These are phyloP conservation scores for Termitomyces heimii DNA, from an alignment of 768 basidiomycete species.

Conservation along the genomic window DNA sequence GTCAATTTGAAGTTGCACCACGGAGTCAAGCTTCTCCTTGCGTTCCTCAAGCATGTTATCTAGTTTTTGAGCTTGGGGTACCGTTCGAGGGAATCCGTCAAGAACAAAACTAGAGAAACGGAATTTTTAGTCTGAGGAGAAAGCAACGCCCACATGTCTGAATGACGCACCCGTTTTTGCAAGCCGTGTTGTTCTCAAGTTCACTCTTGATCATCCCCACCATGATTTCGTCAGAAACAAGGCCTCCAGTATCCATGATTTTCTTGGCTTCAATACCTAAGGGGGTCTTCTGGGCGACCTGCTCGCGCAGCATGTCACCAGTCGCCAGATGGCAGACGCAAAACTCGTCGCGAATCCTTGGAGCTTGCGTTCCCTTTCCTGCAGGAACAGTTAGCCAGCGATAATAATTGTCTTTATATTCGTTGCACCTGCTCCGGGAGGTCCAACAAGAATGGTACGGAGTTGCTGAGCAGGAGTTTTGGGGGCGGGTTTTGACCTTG, in stretches of 20 bases:
- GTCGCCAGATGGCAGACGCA: slow-evolving; percentile 98
- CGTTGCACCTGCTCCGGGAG: slow-evolving; percentile 88
- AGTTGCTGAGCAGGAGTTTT: slow-evolving; percentile 71
- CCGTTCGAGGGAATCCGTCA: slow-evolving; percentile 98
- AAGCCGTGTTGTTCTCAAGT: slow-evolving; percentile 85
- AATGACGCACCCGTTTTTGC: slow-evolving; percentile 86
- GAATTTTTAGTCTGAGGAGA: slow-evolving; percentile 12
- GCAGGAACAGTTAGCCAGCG: slow-evolving; percentile 2
- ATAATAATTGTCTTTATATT: neutral
- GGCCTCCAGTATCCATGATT: slow-evolving; percentile 94
- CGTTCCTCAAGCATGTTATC: slow-evolving; percentile 81
- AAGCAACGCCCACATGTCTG: neutral
- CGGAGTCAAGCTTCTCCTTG: slow-evolving; percentile 88
- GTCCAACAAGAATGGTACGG: slow-evolving; percentile 90
- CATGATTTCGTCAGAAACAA: slow-evolving; percentile 95
- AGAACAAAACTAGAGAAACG: slow-evolving; percentile 77
- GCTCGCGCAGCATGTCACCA: slow-evolving; percentile 97
- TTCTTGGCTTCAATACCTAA: slow-evolving; percentile 93
- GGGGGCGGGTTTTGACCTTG: slow-evolving; percentile 46
- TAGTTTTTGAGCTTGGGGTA: slow-evolving; percentile 94
- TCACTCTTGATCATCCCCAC: slow-evolving; percentile 97
- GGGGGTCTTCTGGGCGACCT: slow-evolving; percentile 80
- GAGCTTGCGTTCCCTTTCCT: slow-evolving; percentile 99
- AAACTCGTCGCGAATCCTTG: slow-evolving; percentile 85
- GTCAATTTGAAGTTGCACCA: slow-evolving; percentile 86